Conservation (phyloP, 164 flowering plant species). For the Liriodendron chinense region DNA sequence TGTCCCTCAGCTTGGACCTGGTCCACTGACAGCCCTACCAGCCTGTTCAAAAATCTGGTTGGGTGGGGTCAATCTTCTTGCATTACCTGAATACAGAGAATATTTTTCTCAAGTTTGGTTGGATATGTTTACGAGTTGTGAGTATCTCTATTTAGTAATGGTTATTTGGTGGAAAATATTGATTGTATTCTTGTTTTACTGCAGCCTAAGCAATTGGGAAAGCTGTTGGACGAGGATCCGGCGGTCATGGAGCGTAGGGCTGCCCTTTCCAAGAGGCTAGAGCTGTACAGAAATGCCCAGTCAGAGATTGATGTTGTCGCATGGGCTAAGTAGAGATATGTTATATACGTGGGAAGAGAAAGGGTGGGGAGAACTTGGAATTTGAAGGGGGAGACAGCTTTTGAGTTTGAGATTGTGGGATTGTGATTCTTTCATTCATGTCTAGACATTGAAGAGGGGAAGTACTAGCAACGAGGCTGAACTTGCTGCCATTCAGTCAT, state of each 20-base stretch:
- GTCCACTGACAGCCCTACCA: too few species aligned
- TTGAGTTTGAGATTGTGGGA: neutral
- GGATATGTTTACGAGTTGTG: too few species aligned
- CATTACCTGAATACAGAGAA: too few species aligned
- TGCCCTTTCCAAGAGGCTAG: slow-evolving; percentile 76
- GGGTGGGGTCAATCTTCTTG: too few species aligned
- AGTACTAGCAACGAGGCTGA: neutral
- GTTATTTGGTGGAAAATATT: too few species aligned
- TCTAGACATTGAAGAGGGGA: neutral
- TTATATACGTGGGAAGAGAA: neutral
- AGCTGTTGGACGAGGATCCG: slow-evolving; percentile 85
- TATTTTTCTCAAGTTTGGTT: too few species aligned
- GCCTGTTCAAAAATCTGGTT: too few species aligned
- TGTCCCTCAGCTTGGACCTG: too few species aligned
- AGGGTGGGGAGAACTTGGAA: neutral
- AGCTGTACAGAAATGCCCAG: slow-evolving; percentile 84
- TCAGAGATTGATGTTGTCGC: slow-evolving; percentile 55
- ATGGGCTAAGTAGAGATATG: slow-evolving; percentile 33
- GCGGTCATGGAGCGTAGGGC: slow-evolving; percentile 84
- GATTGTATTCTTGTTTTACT: slow-evolving; percentile 1
- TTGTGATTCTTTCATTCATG: slow-evolving; percentile 17
- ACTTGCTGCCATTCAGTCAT: neutral
- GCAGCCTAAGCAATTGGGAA: slow-evolving; percentile 63
- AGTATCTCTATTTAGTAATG: too few species aligned
- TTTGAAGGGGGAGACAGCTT: neutral